These are phyloP conservation scores for Penstemon newberryi DNA, from an alignment of 257 asterid genomes.

Conservation along the genomic window DNA sequence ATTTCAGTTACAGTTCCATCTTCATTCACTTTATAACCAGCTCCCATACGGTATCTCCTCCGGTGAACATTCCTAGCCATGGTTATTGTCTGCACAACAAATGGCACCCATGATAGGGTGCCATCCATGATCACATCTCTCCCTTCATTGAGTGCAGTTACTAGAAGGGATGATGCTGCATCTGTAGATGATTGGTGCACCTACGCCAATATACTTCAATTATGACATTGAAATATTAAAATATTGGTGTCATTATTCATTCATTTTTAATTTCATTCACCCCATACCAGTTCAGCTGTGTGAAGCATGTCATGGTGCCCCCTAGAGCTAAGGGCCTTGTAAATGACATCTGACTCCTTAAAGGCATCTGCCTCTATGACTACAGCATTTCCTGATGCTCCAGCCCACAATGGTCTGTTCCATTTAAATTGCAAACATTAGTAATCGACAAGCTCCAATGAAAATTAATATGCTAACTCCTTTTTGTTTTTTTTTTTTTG, in stretches of 20 bases:
- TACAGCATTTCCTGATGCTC: constrained; percentile 84
- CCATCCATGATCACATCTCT: constrained; percentile 96
- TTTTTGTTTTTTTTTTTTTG: not conserved
- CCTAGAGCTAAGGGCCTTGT: constrained; percentile 86
- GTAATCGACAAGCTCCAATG: not conserved
- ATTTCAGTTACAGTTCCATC: constrained; percentile 70
- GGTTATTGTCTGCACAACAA: constrained; percentile 86
- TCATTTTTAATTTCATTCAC: too few species aligned
- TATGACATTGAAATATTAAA: not conserved
- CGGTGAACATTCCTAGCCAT: constrained; percentile 92
- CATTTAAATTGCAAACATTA: not conserved
- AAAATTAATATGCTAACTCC: not conserved
- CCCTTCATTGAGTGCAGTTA: constrained; percentile 92
- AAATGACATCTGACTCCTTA: constrained; percentile 90
- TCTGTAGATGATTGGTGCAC: constrained; percentile 95
- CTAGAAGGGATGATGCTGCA: constrained; percentile 93
- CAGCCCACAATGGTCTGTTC: constrained; percentile 89
- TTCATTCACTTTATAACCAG: constrained; percentile 62
- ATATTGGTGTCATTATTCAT: not conserved
- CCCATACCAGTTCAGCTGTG: constrained; percentile 87
- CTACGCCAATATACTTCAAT: constrained; percentile 33
- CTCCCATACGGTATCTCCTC: constrained; percentile 82
- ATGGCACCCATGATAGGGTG: constrained; percentile 88
- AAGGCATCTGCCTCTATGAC: constrained; percentile 95
- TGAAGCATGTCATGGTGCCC: constrained; percentile 97